These are phyloP conservation scores for Clavispora santaluciae DNA, from an alignment of 805 yeast genomes.

Conservation along the genomic window DNA sequence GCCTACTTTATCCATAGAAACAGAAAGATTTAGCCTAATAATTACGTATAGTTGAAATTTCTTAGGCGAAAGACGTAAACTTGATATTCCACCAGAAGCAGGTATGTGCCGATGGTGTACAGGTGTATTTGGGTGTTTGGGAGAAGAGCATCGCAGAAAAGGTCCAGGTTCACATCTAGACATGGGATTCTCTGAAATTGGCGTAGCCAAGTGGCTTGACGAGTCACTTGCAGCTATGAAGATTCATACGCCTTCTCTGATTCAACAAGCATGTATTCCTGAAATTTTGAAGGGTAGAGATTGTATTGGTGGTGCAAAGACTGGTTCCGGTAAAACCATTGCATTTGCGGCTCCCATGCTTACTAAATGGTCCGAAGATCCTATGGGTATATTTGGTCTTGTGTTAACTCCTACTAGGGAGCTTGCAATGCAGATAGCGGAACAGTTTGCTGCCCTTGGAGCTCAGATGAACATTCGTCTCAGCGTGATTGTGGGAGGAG, in stretches of 20 bases:
- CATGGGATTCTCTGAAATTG: conserved; percentile 55
- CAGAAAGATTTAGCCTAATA: no score
- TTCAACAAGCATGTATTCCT: conserved; percentile 88
- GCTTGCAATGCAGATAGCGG: conserved; percentile 93
- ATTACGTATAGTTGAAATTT: no score
- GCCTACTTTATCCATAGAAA: no score
- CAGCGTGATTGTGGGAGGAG: conserved; percentile 91
- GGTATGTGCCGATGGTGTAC: no score
- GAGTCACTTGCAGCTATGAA: conserved; percentile 81
- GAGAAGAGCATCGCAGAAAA: conserved; percentile 15
- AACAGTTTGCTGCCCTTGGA: conserved; percentile 91
- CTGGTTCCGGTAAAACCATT: conserved; percentile 96
- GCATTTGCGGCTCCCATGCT: conserved; percentile 98
- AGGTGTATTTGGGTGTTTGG: no score
- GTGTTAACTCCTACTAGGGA: conserved; percentile 91
- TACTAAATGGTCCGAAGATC: conserved; percentile 91
- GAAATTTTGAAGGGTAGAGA: conserved; percentile 76
- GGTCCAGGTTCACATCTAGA: background rate
- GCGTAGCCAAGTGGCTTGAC: conserved; percentile 80
- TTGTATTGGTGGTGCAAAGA: conserved; percentile 97
- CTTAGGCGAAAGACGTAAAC: no score
- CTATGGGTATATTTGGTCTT: conserved; percentile 86
- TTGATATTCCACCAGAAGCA: no score
- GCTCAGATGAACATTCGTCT: conserved; percentile 80
- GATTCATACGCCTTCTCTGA: conserved; percentile 76